phyloP scores from a whole-genome alignment of 1,284 basidiomycete species.

The Volvariella volvacea region DNA sequence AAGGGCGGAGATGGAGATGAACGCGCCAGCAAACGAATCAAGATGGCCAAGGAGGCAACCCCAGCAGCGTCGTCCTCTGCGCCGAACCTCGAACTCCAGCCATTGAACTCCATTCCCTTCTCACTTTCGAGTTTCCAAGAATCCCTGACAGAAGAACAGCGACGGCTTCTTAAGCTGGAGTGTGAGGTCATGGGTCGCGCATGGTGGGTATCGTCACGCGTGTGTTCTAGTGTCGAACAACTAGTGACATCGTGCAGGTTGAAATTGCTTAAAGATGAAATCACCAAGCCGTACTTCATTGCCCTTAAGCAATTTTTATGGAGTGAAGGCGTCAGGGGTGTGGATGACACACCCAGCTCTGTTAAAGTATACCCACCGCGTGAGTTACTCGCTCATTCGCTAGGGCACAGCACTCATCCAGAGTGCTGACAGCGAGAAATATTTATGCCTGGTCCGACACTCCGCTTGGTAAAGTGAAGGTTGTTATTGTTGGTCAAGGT shows the following conservation, averaged over 20 bases:
- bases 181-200: conserved; percentile 66
- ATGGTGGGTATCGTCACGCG: conserved; percentile 41
- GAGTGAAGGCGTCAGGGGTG: conserved; percentile 56
- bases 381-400: conserved; percentile 26
- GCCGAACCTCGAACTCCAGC: conserved; percentile 21
- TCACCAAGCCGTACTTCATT: conserved; percentile 71
- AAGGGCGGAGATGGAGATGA: no score
- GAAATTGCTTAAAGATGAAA: conserved; percentile 65
- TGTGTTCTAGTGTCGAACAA: neutral
- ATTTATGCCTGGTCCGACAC: conserved; percentile 83
- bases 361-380: conserved; percentile 59
- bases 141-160: conserved; percentile 53
- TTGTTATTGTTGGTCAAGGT: conserved; percentile 74
- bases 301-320: conserved; percentile 64
- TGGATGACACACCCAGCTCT: conserved; percentile 35
- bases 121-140: conserved; percentile 50
- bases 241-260: conserved; percentile 38
- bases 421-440: conserved; percentile 44
- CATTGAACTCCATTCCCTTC: conserved; percentile 66
- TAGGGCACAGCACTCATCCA: neutral
- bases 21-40: no score
- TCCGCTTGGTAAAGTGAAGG: conserved; percentile 69
- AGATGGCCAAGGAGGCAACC: conserved; percentile 2
- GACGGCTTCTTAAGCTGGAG: conserved; percentile 55
- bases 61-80: conserved; percentile 13